These are phyloP conservation scores for Cordia subcordata DNA, from an alignment of 257 asterid species.

Conservation along the genomic window DNA sequence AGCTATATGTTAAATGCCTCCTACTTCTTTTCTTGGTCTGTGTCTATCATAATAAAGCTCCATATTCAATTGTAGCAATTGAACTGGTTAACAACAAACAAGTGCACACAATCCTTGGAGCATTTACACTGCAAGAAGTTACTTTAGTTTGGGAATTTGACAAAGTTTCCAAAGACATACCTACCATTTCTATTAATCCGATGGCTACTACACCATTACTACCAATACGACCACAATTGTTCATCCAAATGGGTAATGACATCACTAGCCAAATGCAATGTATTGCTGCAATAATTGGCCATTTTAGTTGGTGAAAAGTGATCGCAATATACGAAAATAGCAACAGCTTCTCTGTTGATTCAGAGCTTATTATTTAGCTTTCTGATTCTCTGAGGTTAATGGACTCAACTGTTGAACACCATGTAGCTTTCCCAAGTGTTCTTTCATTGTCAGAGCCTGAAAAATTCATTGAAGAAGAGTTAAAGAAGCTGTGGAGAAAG, in stretches of 20 bases:
- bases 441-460: conserved; percentile 18
- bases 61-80: conserved; percentile 20
- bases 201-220: conserved; percentile 24
- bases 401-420: conserved; percentile 25
- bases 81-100: conserved; percentile 27
- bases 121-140: conserved; percentile 44
- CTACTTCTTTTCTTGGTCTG: no score
- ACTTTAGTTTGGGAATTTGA: conserved; percentile 25
- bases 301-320: conserved; percentile 49
- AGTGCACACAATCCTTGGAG: conserved; percentile 39
- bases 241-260: conserved; percentile 23
- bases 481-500: conserved; percentile 25
- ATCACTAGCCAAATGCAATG: conserved; percentile 30
- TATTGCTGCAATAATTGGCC: conserved; percentile 40
- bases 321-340: conserved; percentile 32
- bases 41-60: no score
- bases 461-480: conserved; percentile 18
- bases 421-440: conserved; percentile 27
- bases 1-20: no score
- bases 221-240: not conserved
- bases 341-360: conserved; percentile 22
- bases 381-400: conserved; percentile 34
- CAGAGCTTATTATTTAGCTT: conserved; percentile 25
- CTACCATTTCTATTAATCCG: conserved; percentile 24
- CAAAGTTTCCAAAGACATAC: conserved; percentile 11